Evolutionary conservation across 768 basidiomycete genomes (phyloP).

Genomic region (Suillus subaureus): DNA sequence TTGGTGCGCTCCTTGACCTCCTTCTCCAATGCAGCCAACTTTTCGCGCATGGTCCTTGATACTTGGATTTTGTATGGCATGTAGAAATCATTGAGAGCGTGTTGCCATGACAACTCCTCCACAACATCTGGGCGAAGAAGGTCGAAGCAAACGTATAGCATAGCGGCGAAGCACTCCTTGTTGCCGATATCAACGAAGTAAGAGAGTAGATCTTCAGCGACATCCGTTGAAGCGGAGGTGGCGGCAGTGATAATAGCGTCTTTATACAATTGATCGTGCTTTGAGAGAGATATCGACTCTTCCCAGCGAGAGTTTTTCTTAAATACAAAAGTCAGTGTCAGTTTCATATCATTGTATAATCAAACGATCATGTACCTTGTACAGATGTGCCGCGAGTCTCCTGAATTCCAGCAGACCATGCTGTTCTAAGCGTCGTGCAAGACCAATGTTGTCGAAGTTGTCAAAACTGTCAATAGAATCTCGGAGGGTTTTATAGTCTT

Average conservation of each 20-base stretch:
- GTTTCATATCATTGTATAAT: background rate
- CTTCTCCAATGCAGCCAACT: conserved; percentile 83
- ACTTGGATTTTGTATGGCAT: conserved; percentile 96
- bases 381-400: conserved; percentile 90
- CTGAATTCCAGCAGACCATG: conserved; percentile 96
- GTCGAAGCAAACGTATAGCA: conserved; percentile 93
- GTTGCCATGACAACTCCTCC: conserved; percentile 95
- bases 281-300: conserved; percentile 92
- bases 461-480: conserved; percentile 99
- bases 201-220: conserved; percentile 91
- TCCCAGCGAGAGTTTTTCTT: conserved; percentile 98
- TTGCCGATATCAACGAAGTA: conserved; percentile 99
- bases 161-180: conserved; percentile 94
- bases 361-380: conserved; percentile 63
- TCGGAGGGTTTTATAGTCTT: conserved; percentile 96
- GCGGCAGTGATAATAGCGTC: conserved; percentile 95
- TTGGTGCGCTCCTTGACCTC: conserved; percentile 86
- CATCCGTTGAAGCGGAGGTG: conserved; percentile 78
- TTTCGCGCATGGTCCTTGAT: conserved; percentile 77
- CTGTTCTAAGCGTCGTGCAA: conserved; percentile 84
- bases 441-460: conserved; percentile 90
- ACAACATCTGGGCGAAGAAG: conserved; percentile 91
- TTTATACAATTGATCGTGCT: conserved; percentile 96
- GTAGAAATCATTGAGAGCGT: conserved; percentile 94
- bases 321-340: background rate